Evolutionary conservation across 306 rosid species (phyloP).

Genomic region (Pterocarpus santalinus): DNA sequence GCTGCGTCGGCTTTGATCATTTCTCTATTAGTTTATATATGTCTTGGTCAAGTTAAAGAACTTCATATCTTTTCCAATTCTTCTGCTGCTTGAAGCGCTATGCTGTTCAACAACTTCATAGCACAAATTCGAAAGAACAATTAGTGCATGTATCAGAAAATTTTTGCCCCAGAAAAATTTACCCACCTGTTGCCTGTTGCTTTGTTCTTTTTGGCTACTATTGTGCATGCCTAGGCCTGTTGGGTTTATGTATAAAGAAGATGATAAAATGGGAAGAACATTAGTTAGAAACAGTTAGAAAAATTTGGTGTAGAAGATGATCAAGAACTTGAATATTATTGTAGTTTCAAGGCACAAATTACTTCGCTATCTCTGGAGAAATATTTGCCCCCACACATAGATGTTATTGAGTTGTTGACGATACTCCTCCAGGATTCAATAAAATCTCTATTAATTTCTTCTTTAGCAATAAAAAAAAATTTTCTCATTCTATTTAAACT

Average conservation of each 20-base stretch:
- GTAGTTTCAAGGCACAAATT: too few species aligned
- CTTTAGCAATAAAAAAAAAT: too few species aligned
- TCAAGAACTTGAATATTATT: too few species aligned
- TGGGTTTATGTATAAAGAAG: background rate
- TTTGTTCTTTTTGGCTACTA: background rate
- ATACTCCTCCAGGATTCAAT: too few species aligned
- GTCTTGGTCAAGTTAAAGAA: background rate
- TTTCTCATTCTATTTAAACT: too few species aligned
- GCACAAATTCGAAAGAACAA: background rate
- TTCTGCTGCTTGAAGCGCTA: background rate
- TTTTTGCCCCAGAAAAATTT: background rate
- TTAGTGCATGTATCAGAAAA: background rate
- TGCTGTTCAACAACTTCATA: background rate
- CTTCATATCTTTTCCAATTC: background rate
- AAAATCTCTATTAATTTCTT: too few species aligned
- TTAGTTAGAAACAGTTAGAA: too few species aligned
- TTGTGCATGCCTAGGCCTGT: background rate
- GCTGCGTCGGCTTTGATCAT: conserved; percentile 1
- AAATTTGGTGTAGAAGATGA: too few species aligned
- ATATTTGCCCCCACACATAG: too few species aligned
- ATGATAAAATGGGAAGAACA: background rate
- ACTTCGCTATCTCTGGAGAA: too few species aligned
- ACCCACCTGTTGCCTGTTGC: background rate
- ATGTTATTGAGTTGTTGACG: too few species aligned
- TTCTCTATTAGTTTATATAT: background rate